Evolutionary conservation across 1,139 yeast species (phyloP).

Genomic region (Nakaseomyces nivariensis): DNA sequence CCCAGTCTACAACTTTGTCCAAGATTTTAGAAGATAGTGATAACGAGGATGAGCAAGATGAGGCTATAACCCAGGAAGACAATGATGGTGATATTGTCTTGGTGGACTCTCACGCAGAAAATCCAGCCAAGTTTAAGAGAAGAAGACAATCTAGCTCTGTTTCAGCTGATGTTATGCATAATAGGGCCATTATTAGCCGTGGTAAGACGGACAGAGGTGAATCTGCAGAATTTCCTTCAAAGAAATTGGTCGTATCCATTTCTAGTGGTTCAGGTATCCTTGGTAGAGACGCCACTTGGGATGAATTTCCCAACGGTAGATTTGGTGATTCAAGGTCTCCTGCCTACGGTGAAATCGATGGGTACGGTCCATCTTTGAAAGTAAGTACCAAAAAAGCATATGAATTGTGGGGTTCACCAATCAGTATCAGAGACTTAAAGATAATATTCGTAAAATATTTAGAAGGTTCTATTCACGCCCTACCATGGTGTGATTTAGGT

Average conservation of each 20-base stretch:
- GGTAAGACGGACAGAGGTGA: constrained; percentile 9
- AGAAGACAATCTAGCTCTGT: constrained; percentile 26
- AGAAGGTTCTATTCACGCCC: constrained; percentile 60
- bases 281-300: constrained; percentile 96
- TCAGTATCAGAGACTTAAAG: constrained; percentile 50
- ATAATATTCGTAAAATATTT: constrained; percentile 64
- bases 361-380: constrained; percentile 87
- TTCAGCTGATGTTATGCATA: constrained; percentile 16
- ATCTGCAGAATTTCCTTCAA: constrained; percentile 29
- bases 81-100: constrained; percentile 19
- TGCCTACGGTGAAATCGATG: constrained; percentile 95
- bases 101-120: constrained; percentile 13
- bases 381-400: constrained; percentile 62
- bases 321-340: constrained; percentile 97
- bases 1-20: constrained; percentile 43
- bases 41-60: constrained; percentile 29
- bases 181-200: constrained; percentile 15
- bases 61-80: constrained; percentile 22
- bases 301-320: constrained; percentile 95
- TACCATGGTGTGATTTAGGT: constrained; percentile 89
- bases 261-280: constrained; percentile 77
- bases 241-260: constrained; percentile 58
- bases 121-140: constrained; percentile 16
- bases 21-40: constrained; percentile 30
- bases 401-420: constrained; percentile 78